These are phyloP conservation scores for Neonectria punicea DNA, from an alignment of 2,329 filamentous ascomycete species.

Conservation along the genomic window DNA sequence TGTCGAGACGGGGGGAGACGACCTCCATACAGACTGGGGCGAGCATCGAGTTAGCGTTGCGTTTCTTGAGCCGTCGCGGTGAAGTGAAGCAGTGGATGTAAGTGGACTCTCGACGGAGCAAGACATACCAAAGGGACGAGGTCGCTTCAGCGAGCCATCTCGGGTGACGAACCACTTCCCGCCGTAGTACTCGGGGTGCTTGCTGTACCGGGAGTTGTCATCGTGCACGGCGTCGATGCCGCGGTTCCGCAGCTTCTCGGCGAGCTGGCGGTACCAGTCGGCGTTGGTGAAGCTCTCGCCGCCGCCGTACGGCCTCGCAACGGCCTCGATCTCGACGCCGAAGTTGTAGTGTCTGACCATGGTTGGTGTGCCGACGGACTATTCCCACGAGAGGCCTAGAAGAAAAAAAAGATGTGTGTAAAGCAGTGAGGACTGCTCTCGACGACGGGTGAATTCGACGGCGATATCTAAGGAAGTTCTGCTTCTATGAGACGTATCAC, in stretches of 20 bases:
- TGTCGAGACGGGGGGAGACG: conserved; percentile 52
- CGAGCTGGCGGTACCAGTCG: conserved; percentile 54
- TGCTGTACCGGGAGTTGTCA: conserved; percentile 52
- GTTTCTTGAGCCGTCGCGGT: background rate
- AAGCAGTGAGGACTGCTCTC: background rate
- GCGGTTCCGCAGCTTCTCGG: conserved; percentile 51
- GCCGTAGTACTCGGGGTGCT: conserved; percentile 55
- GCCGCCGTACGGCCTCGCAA: conserved; percentile 51
- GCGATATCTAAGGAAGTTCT: conserved; percentile 5
- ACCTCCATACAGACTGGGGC: conserved; percentile 53
- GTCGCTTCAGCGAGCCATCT: conserved; percentile 53
- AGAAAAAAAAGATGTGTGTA: background rate
- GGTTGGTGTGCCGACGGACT: background rate
- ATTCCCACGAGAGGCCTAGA: background rate
- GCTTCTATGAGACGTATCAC: conserved; percentile 9
- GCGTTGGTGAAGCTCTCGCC: conserved; percentile 51
- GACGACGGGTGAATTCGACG: background rate
- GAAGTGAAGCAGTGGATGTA: background rate
- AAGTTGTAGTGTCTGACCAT: conserved; percentile 53
- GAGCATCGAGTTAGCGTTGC: background rate
- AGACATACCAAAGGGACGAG: conserved; percentile 48
- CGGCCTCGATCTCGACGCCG: conserved; percentile 53
- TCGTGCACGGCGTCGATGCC: conserved; percentile 52
- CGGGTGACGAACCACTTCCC: conserved; percentile 55
- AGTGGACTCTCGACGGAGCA: background rate